Evolutionary conservation across 495 filamentous ascomycete species (phyloP).

Genomic region (Penicillium antarcticum): DNA sequence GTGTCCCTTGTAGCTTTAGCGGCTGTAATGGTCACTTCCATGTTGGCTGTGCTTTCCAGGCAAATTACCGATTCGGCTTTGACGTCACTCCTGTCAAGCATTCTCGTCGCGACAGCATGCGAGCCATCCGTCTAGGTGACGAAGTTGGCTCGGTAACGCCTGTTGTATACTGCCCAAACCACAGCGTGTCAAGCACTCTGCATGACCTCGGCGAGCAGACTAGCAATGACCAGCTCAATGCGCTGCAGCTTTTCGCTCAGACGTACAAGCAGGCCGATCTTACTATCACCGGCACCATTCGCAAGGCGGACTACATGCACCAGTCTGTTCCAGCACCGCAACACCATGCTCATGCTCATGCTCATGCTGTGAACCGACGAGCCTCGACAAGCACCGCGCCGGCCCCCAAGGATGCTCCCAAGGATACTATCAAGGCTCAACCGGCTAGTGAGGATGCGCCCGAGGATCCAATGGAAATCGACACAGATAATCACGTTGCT

Average conservation of each 20-base stretch:
- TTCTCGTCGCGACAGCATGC: slow-evolving; percentile 72
- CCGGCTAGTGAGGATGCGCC: slow-evolving; percentile 23
- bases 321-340: slow-evolving; percentile 40
- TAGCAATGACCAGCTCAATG: slow-evolving; percentile 58
- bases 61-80: slow-evolving; percentile 79
- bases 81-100: slow-evolving; percentile 88
- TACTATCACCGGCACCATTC: slow-evolving; percentile 81
- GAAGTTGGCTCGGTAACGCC: slow-evolving; percentile 76
- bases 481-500: slow-evolving; percentile 27
- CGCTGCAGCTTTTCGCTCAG: slow-evolving; percentile 77
- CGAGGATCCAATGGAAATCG: slow-evolving; percentile 35
- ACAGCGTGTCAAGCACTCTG: slow-evolving; percentile 63
- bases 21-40: slow-evolving; percentile 82
- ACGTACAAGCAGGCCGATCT: slow-evolving; percentile 95
- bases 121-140: slow-evolving; percentile 67
- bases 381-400: slow-evolving; percentile 34
- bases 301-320: slow-evolving; percentile 73
- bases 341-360: slow-evolving; percentile 18
- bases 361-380: slow-evolving; percentile 28
- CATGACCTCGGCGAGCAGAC: slow-evolving; percentile 75
- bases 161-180: slow-evolving; percentile 86
- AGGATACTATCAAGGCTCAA: slow-evolving; percentile 28
- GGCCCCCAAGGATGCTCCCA: slow-evolving; percentile 6
- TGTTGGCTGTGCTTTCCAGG: slow-evolving; percentile 82
- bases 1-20: slow-evolving; percentile 65